Evolutionary conservation across 805 yeast species (phyloP).

Genomic region (Hanseniaspora lindneri): DNA sequence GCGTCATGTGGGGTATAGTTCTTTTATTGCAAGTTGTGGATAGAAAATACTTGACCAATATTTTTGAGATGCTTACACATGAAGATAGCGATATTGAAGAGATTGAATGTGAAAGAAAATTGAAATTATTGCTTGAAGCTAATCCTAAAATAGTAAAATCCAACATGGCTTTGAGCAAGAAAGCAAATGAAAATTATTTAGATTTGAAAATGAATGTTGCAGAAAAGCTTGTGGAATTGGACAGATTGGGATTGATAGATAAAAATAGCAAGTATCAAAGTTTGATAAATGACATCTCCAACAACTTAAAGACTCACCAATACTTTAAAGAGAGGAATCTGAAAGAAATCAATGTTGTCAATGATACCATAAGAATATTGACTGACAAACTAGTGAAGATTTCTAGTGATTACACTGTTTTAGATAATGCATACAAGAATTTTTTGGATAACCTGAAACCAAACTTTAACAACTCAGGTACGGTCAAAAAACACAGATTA

Average conservation of each 20-base stretch:
- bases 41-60: slow-evolving; percentile 3
- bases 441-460: slow-evolving; percentile 41
- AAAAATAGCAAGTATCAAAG: slow-evolving; percentile 66
- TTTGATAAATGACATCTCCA: slow-evolving; percentile 68
- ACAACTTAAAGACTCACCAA: slow-evolving; percentile 54
- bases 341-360: slow-evolving; percentile 36
- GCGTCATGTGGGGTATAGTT: slow-evolving; percentile 70
- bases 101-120: slow-evolving; percentile 39
- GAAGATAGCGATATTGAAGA: slow-evolving; percentile 57
- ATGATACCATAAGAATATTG: slow-evolving; percentile 35
- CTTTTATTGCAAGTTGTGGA: slow-evolving; percentile 58
- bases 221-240: slow-evolving; percentile 65
- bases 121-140: slow-evolving; percentile 42
- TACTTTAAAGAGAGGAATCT: slow-evolving; percentile 38
- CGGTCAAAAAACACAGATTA: slow-evolving; percentile 56
- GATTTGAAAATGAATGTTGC: slow-evolving; percentile 67
- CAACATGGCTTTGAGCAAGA: slow-evolving; percentile 2
- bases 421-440: slow-evolving; percentile 39
- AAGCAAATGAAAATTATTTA: slow-evolving; percentile 38
- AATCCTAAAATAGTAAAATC: slow-evolving; percentile 23
- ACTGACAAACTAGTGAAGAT: slow-evolving; percentile 37
- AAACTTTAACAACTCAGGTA: slow-evolving; percentile 21
- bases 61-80: slow-evolving; percentile 34
- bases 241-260: slow-evolving; percentile 49
- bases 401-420: slow-evolving; percentile 32